Conservation (phyloP, 2,329 filamentous ascomycete species). For the Neopestalotiopsis rosae region DNA sequence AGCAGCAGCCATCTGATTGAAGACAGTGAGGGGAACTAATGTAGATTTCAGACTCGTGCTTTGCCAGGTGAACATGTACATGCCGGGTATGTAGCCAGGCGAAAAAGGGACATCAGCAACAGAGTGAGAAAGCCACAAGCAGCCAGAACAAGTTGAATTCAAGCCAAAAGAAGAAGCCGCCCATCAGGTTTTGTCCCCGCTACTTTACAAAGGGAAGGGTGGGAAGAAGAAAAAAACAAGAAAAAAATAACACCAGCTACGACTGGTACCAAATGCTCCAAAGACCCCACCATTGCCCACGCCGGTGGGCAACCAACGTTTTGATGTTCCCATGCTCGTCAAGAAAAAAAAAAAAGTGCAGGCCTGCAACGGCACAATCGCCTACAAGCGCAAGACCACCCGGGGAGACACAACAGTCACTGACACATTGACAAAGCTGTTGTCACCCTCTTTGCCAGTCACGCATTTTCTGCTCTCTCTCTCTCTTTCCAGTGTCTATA, state of each 20-base stretch:
- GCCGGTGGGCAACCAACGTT: slow-evolving; percentile 1
- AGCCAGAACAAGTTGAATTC: background rate
- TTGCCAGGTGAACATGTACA: background rate
- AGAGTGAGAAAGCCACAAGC: background rate
- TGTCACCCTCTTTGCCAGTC: slow-evolving; percentile 2
- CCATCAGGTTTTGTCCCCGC: background rate
- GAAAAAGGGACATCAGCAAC: background rate
- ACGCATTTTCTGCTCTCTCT: background rate
- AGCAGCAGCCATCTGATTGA: background rate
- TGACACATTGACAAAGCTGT: slow-evolving; percentile 11
- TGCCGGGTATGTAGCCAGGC: background rate
- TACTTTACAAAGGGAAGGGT: background rate
- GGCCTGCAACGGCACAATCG: slow-evolving; percentile 4
- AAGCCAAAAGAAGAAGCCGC: background rate
- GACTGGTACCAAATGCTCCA: background rate
- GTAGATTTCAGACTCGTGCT: background rate
- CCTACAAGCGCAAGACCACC: background rate
- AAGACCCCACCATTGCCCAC: background rate
- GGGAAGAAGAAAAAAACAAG: background rate
- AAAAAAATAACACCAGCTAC: background rate
- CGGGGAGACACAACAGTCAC: slow-evolving; percentile 4
- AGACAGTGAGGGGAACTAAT: background rate
- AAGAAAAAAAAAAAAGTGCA: background rate
- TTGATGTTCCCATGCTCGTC: background rate
- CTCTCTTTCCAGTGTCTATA: background rate